phyloP scores from a whole-genome alignment of 129 eudicot species.

The Heracleum sosnowskyi region DNA sequence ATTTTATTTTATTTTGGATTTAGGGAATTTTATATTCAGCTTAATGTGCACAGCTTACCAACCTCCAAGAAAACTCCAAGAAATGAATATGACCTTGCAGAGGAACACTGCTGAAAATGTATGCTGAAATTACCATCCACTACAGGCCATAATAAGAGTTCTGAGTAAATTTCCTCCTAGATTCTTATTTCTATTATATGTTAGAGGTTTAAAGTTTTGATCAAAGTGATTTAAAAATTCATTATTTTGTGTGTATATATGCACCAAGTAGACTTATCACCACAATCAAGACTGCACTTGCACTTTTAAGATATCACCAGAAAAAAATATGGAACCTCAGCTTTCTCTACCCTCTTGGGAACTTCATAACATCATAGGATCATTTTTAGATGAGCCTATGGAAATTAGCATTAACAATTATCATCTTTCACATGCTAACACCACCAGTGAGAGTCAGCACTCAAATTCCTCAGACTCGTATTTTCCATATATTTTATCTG shows the following conservation, averaged over 20 bases:
- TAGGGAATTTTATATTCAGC: not conserved
- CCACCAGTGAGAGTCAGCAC: constrained; percentile 28
- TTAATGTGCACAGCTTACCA: constrained; percentile 14
- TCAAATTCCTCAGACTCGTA: constrained; percentile 28
- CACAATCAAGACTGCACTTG: constrained; percentile 10
- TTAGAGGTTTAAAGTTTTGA: not conserved
- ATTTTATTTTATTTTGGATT: not conserved
- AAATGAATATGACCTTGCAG: constrained; percentile 23
- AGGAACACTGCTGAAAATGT: constrained; percentile 20
- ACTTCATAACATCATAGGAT: constrained; percentile 16
- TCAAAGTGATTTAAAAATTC: constrained; percentile 4
- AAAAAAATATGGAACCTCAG: constrained; percentile 34
- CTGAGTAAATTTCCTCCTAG: not conserved
- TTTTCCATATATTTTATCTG: constrained; percentile 16
- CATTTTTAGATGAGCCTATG: constrained; percentile 23
- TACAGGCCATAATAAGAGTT: constrained; percentile 4
- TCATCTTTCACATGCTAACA: constrained; percentile 23
- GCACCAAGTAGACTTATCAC: constrained; percentile 4
- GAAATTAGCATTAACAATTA: constrained; percentile 9
- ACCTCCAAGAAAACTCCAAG: constrained; percentile 10
- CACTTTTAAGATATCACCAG: constrained; percentile 16
- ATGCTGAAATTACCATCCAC: not conserved
- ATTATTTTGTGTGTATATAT: constrained; percentile 17
- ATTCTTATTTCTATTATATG: not conserved
- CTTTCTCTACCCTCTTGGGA: constrained; percentile 43